Evolutionary conservation across 192 early-diverging fungal genomes (phyloP).

Genomic region (Coemansia sp.): DNA sequence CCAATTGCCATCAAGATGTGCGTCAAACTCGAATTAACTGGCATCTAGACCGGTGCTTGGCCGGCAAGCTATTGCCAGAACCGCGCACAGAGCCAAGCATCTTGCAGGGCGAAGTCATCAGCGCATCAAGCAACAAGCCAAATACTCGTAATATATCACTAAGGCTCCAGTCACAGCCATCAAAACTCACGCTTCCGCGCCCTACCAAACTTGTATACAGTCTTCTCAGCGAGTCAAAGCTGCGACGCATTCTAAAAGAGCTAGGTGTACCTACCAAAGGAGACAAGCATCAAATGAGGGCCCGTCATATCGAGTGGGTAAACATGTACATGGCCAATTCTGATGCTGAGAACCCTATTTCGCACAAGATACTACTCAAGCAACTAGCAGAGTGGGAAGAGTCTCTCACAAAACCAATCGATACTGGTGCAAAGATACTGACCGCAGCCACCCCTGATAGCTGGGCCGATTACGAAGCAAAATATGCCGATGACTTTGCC

Average conservation of each 20-base stretch:
- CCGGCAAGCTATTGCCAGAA: conserved; percentile 12
- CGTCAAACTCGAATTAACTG: conserved; percentile 38
- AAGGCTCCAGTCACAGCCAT: conserved; percentile 8
- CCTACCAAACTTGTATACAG: conserved; percentile 56
- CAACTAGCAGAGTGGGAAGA: conserved; percentile 42
- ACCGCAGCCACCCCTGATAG: background rate
- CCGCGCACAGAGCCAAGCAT: background rate
- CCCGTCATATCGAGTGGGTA: conserved; percentile 52
- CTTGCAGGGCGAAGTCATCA: background rate
- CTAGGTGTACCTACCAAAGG: conserved; percentile 50
- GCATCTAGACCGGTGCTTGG: conserved; percentile 49
- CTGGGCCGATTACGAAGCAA: conserved; percentile 26
- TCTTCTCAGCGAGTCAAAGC: conserved; percentile 47
- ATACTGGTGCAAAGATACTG: background rate
- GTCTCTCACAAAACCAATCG: conserved; percentile 12
- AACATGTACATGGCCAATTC: conserved; percentile 55
- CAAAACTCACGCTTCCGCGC: conserved; percentile 26
- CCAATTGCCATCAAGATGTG: conserved; percentile 40
- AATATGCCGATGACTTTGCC: conserved; percentile 43
- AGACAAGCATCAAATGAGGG: conserved; percentile 50
- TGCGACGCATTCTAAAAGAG: conserved; percentile 47
- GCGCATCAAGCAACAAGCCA: background rate
- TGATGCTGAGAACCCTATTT: conserved; percentile 36
- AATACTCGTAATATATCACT: conserved; percentile 1
- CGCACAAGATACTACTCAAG: conserved; percentile 29